Evolutionary conservation across 2,329 filamentous ascomycete species (phyloP), one percentile per base, ranked within the genome.

Genomic region (Xylariaceae sp.): DNA sequence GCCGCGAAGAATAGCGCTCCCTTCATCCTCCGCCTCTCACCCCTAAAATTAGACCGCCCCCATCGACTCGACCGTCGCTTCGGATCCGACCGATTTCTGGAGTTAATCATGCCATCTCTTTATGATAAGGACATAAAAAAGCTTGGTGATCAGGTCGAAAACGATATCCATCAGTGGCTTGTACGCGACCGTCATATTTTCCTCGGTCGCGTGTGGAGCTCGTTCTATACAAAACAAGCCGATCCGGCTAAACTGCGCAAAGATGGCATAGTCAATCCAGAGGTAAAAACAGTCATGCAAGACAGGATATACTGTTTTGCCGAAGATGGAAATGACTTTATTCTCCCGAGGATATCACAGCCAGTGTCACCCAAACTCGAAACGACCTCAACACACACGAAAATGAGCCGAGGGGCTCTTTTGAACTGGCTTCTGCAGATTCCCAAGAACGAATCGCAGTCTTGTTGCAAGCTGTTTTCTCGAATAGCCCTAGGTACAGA

Each of bases 81-180:
- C 51, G 79, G 80, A 0, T 62, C 72, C 0, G 79, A 84, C 50
- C 70, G 80, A 0, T 82, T 82, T 37, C 49, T 84, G 1, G 77
- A 83, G 42, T 46, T 84, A 1, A 58, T 71, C 4, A 65, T 82
- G 5, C 79, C 80, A 1, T 61, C 55, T 0, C 40, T 49, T 0
- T 39, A 62, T 0, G 46, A 68, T 2, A 64, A 60, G 14, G 55
- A 69, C 2, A 56, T 67, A 3, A 60, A 62, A 1, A 49, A 56
- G 0, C 23, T 59, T 11, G 48, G 48, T n/a, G 52, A 52, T 19
- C 63, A 64, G 1, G 51, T 61, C 1, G 52, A 67, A 1, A 52
- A 65, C 1, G 57, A 74, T 22, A 63, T 71, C 12, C 48, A 55
- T 6, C 46, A 56, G 1, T 79, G 75, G 75, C 45, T 75, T 1